phyloP scores from a whole-genome alignment of 2,329 filamentous ascomycete species.

The Diaporthe eres region DNA sequence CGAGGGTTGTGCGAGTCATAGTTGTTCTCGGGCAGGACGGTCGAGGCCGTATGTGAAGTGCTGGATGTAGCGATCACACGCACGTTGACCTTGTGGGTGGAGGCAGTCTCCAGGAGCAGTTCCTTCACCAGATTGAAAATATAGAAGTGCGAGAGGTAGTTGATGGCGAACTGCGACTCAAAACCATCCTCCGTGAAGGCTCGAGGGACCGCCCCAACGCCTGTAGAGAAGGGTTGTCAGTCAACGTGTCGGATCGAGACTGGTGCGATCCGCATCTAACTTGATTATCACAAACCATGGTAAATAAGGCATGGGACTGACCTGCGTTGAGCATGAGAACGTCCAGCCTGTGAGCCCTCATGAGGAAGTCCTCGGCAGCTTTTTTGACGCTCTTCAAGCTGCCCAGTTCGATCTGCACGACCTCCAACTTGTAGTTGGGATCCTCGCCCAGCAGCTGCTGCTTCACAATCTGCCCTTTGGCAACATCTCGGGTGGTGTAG shows the following conservation, averaged over 20 bases:
- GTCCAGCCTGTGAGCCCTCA: conserved; percentile 39
- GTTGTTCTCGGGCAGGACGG: background rate
- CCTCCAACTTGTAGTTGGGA: conserved; percentile 45
- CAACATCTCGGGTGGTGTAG: conserved; percentile 56
- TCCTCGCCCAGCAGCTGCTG: conserved; percentile 43
- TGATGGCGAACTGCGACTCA: conserved; percentile 43
- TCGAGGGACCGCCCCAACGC: conserved; percentile 35
- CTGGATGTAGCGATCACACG: background rate
- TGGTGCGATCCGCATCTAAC: background rate
- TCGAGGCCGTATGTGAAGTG: background rate
- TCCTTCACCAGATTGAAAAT: conserved; percentile 60
- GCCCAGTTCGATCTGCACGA: conserved; percentile 48
- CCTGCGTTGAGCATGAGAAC: conserved; percentile 58
- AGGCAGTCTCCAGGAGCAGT: background rate
- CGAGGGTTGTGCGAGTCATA: conserved; percentile 4
- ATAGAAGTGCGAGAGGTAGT: conserved; percentile 45
- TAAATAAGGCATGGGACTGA: background rate
- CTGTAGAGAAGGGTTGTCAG: conserved; percentile 1
- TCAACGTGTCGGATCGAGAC: background rate
- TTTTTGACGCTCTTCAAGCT: conserved; percentile 49
- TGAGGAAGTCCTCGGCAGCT: conserved; percentile 38
- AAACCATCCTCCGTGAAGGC: conserved; percentile 40
- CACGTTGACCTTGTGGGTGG: background rate
- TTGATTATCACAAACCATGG: background rate
- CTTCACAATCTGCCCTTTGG: conserved; percentile 44